Evolutionary conservation across 2,329 filamentous ascomycete species (phyloP), one percentile per base, ranked within the genome.

Genomic region (Diplodia mutila): DNA sequence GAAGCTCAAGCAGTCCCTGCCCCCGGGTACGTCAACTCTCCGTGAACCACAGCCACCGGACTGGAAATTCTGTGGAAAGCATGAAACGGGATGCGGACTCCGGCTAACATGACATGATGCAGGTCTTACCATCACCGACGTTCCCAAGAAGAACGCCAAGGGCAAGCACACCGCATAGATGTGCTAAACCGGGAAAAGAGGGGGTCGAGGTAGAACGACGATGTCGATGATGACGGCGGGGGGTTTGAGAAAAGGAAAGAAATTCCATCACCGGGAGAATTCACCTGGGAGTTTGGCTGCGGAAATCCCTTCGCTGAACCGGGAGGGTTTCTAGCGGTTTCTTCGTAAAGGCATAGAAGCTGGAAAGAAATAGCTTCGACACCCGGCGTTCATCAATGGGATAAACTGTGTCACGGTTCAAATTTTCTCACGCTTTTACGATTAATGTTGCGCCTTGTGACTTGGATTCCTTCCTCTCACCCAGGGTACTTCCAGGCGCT

Each of bases 1-100:
- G 87, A 99, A 99, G 92, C 90, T 99, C 77, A 98, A 97, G 93
- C 94, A 98, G 89, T 93, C 90, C 83, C 88, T 99, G 73, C 96
- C 95, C 79, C 96, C 95, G 78, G 92, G 95, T 99, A 94, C 79
- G 93, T 68, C 64, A n/a, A 61, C 48, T 27, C 7, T n/a, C 21
- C 32, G 23, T 21, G 14, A 11, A 46, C 11, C 23, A 54, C 32
- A 25, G 63, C 12, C 48, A 52, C 16, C n/a, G 3, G 25, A n/a
- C 52, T 32, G 18, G 42, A 37, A 21, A 37, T 39, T 18, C 16
- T 23, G 53, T 29, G 49, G 32, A 29, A 42, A 8, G 37, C 18
- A 23, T 3, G 21, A 54, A 4, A 9, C n/a, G 16, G 29, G 29
- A 54, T 25, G 5, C 11, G 37, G 46, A 25, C 14, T 21, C 14